phyloP scores from a whole-genome alignment of 202 grass and related monocot species.

The Elaeis oleifera region DNA sequence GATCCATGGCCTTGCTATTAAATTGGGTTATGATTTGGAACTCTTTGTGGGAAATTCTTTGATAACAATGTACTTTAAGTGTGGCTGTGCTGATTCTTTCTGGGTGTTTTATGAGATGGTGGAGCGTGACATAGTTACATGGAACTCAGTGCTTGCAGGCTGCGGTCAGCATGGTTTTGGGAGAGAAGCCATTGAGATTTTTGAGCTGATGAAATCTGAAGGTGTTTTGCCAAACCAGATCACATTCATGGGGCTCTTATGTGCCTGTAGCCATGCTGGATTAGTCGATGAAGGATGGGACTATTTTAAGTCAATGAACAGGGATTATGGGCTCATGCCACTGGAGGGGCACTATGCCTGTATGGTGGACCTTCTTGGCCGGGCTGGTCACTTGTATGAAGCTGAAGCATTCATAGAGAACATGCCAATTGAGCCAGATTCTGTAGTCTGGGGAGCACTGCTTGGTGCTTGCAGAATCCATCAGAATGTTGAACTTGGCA shows the following conservation, averaged over 20 bases:
- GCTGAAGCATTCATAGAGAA: constrained; percentile 25
- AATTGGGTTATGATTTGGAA: constrained; percentile 37
- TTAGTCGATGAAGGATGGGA: constrained; percentile 20
- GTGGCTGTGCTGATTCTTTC: constrained; percentile 35
- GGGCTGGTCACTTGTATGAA: constrained; percentile 17
- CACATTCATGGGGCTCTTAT: constrained; percentile 22
- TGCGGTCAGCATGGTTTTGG: constrained; percentile 26
- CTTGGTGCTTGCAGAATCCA: constrained; percentile 24
- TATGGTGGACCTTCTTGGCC: constrained; percentile 26
- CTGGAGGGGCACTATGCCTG: constrained; percentile 16
- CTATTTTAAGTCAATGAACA: constrained; percentile 19
- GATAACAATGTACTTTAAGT: constrained; percentile 73
- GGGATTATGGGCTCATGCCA: constrained; percentile 19
- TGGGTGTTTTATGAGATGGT: constrained; percentile 20
- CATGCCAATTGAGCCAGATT: constrained; percentile 27
- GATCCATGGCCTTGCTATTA: constrained; percentile 38
- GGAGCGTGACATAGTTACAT: constrained; percentile 22
- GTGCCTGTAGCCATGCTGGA: constrained; percentile 23
- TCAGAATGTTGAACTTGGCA: constrained; percentile 24
- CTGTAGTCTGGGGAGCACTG: constrained; percentile 24
- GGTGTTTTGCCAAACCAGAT: constrained; percentile 11
- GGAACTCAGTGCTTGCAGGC: constrained; percentile 20
- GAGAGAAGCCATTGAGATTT: constrained; percentile 22
- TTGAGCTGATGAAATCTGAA: constrained; percentile 26
- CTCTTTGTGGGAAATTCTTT: constrained; percentile 62